Percentiles rank a stretch among this genome's conserved stretches.
phyloP scores from a whole-genome alignment of 2,329 filamentous ascomycete genomes.

The Nothophoma quercina region DNA sequence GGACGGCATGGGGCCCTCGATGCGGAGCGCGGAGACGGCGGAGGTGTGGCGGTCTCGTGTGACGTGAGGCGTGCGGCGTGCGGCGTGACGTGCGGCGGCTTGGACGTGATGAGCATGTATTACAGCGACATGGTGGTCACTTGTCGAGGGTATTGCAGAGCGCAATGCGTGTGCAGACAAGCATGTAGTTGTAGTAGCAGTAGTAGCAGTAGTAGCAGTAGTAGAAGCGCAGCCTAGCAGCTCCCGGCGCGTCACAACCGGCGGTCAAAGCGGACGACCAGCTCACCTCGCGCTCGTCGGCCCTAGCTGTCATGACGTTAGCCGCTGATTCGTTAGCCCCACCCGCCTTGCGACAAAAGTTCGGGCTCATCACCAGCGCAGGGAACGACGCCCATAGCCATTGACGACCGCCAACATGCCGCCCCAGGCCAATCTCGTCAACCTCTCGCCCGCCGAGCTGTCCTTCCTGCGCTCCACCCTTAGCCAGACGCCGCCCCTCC shows the following conservation, averaged over 20 bases:
- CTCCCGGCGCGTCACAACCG: background rate
- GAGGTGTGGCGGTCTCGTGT: slow-evolving; percentile 19
- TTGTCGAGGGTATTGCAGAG: no score
- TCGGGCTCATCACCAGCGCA: slow-evolving; percentile 6
- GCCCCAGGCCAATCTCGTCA: slow-evolving; percentile 58
- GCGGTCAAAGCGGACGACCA: slow-evolving; percentile 8
- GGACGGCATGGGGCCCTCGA: slow-evolving; percentile 23
- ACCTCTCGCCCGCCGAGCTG: slow-evolving; percentile 93
- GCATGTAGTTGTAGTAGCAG: no score
- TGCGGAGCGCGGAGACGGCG: slow-evolving; percentile 19
- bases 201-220: background rate
- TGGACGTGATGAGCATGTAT: background rate
- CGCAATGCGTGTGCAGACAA: no score
- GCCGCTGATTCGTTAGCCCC: slow-evolving; percentile 33
- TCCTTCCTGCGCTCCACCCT: slow-evolving; percentile 93
- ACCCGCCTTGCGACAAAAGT: slow-evolving; percentile 13
- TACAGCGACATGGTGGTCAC: slow-evolving; percentile 21
- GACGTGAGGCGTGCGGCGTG: slow-evolving; percentile 12
- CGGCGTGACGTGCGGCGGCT: background rate
- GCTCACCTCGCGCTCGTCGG: slow-evolving; percentile 3
- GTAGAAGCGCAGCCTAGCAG: background rate
- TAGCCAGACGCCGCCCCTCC: slow-evolving; percentile 80
- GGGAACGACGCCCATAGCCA: slow-evolving; percentile 10
- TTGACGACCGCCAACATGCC: slow-evolving; percentile 30
- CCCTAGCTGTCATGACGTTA: slow-evolving; percentile 15